Conservation (phyloP, 106 monocot species). For the Platanthera zijinensis region DNA sequence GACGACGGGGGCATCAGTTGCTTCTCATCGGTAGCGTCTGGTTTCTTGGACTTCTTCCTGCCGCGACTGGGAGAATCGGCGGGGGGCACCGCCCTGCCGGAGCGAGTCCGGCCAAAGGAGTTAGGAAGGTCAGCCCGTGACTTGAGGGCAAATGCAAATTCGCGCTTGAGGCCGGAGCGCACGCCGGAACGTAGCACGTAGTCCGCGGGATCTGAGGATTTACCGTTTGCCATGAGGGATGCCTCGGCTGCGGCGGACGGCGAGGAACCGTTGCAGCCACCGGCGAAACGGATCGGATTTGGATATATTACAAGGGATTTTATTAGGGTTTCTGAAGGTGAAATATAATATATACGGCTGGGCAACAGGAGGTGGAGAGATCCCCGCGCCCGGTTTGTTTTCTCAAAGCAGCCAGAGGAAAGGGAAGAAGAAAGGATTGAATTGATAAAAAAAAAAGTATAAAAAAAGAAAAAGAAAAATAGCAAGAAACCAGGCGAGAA, state of each 20-base stretch:
- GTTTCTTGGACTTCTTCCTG: conserved; percentile 3
- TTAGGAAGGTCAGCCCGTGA: conserved; percentile 47
- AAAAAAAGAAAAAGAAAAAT: too few relatives aligned
- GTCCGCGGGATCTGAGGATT: conserved; percentile 15
- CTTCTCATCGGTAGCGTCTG: neutral
- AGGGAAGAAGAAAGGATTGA: too few relatives aligned
- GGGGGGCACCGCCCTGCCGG: conserved; percentile 6
- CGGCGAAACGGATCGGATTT: too few relatives aligned
- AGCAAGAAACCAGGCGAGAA: too few relatives aligned
- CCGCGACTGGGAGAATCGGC: neutral
- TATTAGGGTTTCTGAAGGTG: too few relatives aligned
- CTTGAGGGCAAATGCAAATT: conserved; percentile 73
- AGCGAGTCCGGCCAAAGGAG: conserved; percentile 42
- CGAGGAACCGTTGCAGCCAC: neutral
- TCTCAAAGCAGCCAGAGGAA: too few relatives aligned
- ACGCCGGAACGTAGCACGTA: conserved; percentile 63
- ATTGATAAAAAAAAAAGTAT: too few relatives aligned
- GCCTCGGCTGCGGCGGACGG: neutral
- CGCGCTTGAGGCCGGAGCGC: conserved; percentile 72
- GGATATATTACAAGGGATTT: too few relatives aligned
- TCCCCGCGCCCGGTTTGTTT: too few relatives aligned
- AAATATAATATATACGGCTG: too few relatives aligned
- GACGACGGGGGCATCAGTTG: too few relatives aligned
- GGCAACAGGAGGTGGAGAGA: too few relatives aligned
- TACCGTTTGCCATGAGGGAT: conserved; percentile 26